phyloP scores from a whole-genome alignment of 2,329 filamentous ascomycete species.

The Orbilia javanica region DNA sequence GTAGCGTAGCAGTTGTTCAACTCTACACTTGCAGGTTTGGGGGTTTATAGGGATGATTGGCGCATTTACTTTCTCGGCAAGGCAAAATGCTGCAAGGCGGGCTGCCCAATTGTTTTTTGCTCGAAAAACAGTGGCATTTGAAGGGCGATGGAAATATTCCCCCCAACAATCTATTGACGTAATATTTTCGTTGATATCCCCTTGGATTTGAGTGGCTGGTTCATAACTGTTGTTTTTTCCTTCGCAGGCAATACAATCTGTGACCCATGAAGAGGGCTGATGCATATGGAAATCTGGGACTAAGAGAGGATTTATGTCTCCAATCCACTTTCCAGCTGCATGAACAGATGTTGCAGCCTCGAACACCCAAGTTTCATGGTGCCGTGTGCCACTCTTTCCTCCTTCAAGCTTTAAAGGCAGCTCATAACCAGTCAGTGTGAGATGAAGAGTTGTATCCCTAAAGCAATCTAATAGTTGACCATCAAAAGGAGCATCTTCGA shows the following conservation, averaged over 20 bases:
- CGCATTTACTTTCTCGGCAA: background rate
- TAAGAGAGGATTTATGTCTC: constrained; percentile 16
- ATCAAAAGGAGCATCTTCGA: constrained; percentile 35
- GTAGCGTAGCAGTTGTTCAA: background rate
- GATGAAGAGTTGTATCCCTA: constrained; percentile 24
- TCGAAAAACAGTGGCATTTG: background rate
- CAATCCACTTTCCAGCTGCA: constrained; percentile 32
- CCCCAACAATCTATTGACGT: constrained; percentile 16
- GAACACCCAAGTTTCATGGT: constrained; percentile 14
- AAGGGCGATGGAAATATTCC: constrained; percentile 1
- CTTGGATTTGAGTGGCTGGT: background rate
- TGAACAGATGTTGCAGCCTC: constrained; percentile 34
- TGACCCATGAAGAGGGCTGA: too few relatives aligned
- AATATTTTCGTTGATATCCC: background rate
- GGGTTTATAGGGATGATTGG: background rate
- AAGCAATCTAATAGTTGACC: constrained; percentile 8
- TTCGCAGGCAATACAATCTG: too few relatives aligned
- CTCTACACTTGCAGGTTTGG: background rate
- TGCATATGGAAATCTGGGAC: background rate
- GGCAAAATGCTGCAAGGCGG: background rate
- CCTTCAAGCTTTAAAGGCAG: constrained; percentile 1
- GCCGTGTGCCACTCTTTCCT: constrained; percentile 4
- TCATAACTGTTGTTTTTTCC: background rate
- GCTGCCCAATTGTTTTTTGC: background rate
- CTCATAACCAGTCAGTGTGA: constrained; percentile 28